These are phyloP conservation scores for Talaromyces thailandensis DNA, from an alignment of 495 filamentous ascomycete species.

Conservation along the genomic window DNA sequence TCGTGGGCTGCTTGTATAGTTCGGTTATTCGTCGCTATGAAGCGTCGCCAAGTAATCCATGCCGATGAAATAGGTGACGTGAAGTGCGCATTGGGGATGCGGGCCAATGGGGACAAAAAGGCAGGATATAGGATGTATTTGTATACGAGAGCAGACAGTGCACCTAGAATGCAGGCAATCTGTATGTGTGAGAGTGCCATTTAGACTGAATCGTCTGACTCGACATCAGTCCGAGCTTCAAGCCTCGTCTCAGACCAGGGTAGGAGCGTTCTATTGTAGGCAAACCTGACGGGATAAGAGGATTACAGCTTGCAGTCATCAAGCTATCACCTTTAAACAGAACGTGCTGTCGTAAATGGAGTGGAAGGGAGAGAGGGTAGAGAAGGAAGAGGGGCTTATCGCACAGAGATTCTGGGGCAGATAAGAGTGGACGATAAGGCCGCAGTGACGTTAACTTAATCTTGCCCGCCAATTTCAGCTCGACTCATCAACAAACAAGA, in stretches of 20 bases:
- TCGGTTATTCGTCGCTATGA: conserved; percentile 47
- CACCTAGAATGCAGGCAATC: conserved; percentile 9
- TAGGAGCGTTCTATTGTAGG: neutral
- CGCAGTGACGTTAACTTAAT: neutral
- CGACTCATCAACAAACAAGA: neutral
- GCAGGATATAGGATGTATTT: conserved; percentile 51
- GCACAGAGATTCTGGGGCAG: neutral
- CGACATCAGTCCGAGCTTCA: neutral
- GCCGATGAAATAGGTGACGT: conserved; percentile 50
- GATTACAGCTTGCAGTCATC: neutral
- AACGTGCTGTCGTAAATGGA: neutral
- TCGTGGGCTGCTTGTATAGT: conserved; percentile 50
- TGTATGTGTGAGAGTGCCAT: conserved; percentile 24
- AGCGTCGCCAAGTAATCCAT: conserved; percentile 63
- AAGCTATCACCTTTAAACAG: neutral
- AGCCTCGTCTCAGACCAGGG: neutral
- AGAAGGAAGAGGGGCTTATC: neutral
- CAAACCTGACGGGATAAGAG: neutral
- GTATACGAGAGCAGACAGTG: conserved; percentile 33
- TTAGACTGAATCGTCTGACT: neutral
- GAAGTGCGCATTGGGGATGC: conserved; percentile 64
- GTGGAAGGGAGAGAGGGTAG: neutral
- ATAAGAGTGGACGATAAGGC: neutral
- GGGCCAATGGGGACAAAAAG: conserved; percentile 58
- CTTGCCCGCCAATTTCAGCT: neutral